Conservation (phyloP, 106 monocot species). For the Platanthera guangdongensis region DNA sequence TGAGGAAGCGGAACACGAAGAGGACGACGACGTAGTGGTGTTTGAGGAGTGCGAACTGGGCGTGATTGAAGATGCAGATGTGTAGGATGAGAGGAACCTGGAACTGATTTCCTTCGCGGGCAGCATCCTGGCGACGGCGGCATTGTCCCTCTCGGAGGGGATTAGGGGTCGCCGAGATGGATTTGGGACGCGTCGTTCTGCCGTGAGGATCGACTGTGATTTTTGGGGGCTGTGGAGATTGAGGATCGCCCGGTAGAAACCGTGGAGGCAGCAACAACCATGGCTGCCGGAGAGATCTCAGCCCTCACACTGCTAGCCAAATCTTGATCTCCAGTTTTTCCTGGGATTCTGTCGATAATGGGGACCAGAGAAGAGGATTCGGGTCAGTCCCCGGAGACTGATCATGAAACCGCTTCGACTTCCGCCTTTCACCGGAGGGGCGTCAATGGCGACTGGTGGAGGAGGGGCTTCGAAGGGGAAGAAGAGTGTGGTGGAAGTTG, state of each 20-base stretch:
- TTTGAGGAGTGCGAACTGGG: constrained; percentile 24
- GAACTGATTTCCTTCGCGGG: constrained; percentile 24
- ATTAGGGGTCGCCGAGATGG: constrained; percentile 26
- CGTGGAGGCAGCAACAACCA: not conserved
- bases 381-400: no score
- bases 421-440: no score
- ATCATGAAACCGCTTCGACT: no score
- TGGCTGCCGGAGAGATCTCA: not conserved
- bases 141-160: constrained; percentile 43
- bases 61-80: not conserved
- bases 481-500: no score
- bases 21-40: constrained; percentile 25
- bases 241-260: not conserved
- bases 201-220: not conserved
- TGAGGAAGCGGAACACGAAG: constrained; percentile 18
- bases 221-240: not conserved
- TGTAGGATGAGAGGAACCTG: constrained; percentile 27
- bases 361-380: no score
- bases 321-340: not conserved
- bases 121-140: constrained; percentile 16
- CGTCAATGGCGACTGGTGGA: no score
- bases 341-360: not conserved
- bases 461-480: no score
- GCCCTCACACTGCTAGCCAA: no score
- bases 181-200: not conserved